These are phyloP conservation scores for Nymphaea thermarum DNA, from an alignment of 164 flowering plant genomes.

Conservation along the genomic window DNA sequence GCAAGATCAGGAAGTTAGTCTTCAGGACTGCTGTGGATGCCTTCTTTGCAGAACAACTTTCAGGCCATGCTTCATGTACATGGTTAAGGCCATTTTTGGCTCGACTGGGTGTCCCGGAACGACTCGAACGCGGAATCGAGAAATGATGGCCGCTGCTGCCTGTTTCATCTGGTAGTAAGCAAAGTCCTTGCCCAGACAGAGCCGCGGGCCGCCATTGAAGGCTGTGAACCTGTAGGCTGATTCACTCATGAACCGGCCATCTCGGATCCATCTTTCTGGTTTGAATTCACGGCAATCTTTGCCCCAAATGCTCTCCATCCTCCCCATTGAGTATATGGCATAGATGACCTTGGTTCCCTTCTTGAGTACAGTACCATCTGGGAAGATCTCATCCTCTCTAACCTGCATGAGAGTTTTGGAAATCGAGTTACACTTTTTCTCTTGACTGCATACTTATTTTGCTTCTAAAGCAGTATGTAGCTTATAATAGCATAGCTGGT, in stretches of 20 bases:
- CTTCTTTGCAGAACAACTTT: constrained; percentile 36
- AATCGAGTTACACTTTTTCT: too few species aligned
- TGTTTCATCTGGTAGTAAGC: constrained; percentile 92
- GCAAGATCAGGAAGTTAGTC: too few species aligned
- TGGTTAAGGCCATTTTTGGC: constrained; percentile 78
- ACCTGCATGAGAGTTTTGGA: constrained; percentile 27
- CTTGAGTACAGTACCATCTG: constrained; percentile 71
- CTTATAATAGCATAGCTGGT: too few species aligned
- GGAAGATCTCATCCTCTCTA: constrained; percentile 66
- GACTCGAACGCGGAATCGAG: constrained; percentile 55
- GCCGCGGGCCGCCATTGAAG: constrained; percentile 94
- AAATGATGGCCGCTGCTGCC: constrained; percentile 62
- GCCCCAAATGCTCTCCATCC: constrained; percentile 81
- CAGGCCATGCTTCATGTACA: constrained; percentile 94
- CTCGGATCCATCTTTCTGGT: constrained; percentile 91
- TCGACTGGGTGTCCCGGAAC: constrained; percentile 45
- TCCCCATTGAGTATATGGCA: constrained; percentile 84
- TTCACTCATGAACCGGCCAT: constrained; percentile 73
- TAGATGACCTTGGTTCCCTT: constrained; percentile 83
- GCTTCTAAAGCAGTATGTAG: too few species aligned
- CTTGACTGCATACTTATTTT: too few species aligned
- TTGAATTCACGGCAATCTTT: constrained; percentile 65
- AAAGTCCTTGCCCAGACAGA: constrained; percentile 87
- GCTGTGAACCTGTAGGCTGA: constrained; percentile 90
- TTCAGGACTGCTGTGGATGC: too few species aligned